These are phyloP conservation scores for Paramecium sexaurelia DNA, from an alignment of 73 alveolate species.

Conservation along the genomic window DNA sequence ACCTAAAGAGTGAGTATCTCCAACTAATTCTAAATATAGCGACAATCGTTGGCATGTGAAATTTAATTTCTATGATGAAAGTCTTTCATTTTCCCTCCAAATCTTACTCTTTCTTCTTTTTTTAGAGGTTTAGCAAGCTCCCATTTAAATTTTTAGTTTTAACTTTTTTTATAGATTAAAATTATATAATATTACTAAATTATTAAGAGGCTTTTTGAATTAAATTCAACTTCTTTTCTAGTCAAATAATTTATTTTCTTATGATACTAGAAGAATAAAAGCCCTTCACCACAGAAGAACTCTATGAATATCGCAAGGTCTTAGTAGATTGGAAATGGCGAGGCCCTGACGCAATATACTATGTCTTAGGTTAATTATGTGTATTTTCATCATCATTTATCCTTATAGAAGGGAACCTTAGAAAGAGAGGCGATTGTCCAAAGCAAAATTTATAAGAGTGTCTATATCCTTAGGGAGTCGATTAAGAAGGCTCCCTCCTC, in stretches of 20 bases:
- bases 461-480: not conserved
- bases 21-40: constrained; percentile 22
- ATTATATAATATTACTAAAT: not conserved
- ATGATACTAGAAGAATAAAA: not conserved
- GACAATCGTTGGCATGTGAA: not conserved
- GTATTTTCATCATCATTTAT: not conserved
- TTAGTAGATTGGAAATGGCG: constrained; percentile 53
- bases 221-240: not conserved
- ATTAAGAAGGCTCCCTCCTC: not conserved
- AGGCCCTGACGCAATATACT: constrained; percentile 37
- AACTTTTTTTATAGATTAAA: not conserved
- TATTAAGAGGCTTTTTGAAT: constrained; percentile 7
- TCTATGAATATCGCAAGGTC: constrained; percentile 30
- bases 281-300: constrained; percentile 25
- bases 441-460: constrained; percentile 31
- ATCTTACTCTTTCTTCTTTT: not conserved
- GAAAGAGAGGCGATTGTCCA: constrained; percentile 11
- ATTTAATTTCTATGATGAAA: not conserved
- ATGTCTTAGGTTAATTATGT: not conserved
- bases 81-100: not conserved
- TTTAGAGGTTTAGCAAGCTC: not conserved
- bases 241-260: not conserved
- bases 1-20: constrained; percentile 15
- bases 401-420: not conserved
- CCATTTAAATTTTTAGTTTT: not conserved